A percentile compares a stretch with the other conserved stretches of the same genome.
phyloP scores from a whole-genome alignment of 1,139 yeast species.

The Scheffersomyces lignicola region DNA sequence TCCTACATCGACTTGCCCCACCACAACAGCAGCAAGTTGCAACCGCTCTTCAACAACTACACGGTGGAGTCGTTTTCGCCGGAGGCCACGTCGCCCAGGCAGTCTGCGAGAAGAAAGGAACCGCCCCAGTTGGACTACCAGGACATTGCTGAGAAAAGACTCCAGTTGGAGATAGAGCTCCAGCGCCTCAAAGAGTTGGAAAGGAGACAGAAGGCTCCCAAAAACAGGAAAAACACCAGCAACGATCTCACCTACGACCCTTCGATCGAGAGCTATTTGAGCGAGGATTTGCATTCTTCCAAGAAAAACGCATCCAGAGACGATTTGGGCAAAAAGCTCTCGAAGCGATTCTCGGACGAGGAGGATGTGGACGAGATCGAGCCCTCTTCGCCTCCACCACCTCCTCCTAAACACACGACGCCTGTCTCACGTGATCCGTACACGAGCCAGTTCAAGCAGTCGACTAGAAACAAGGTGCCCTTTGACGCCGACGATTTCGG shows the following conservation, averaged over 20 bases:
- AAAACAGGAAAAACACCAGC: conserved; percentile 6
- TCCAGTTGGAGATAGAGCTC: conserved; percentile 42
- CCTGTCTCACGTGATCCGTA: conserved; percentile 8
- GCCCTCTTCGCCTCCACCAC: conserved; percentile 50
- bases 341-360: conserved; percentile 27
- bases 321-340: conserved; percentile 38
- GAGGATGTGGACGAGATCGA: conserved; percentile 18
- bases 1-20: conserved; percentile 17
- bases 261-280: conserved; percentile 32
- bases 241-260: conserved; percentile 10
- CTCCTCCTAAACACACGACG: conserved; percentile 43
- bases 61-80: conserved; percentile 30
- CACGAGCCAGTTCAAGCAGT: conserved; percentile 2
- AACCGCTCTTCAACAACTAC: conserved; percentile 20
- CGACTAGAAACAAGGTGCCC: conserved; percentile 20
- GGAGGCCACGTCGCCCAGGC: conserved; percentile 20
- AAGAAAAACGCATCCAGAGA: conserved; percentile 35
- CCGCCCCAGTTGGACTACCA: conserved; percentile 18
- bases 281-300: conserved; percentile 38
- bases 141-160: conserved; percentile 34
- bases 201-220: conserved; percentile 5
- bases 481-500: conserved; percentile 43
- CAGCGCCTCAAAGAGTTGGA: conserved; percentile 40
- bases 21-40: conserved; percentile 8
- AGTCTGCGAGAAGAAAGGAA: conserved; percentile 5